Base-by-base conservation (phyloP, 202 grass and related monocot species). In the Hordeum pubiflorum region DNA sequence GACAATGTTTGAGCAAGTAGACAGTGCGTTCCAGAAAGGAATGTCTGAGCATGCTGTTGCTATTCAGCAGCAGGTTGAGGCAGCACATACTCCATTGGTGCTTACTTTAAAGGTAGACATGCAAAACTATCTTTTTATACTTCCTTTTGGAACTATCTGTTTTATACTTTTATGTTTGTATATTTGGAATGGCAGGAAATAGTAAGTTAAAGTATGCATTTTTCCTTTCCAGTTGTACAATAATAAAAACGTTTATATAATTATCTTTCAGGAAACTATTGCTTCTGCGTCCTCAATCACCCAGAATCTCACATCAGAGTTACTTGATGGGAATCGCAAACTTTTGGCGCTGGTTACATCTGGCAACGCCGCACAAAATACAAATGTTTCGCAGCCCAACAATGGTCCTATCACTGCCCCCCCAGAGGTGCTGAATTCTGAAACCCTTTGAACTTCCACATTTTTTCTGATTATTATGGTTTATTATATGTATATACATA, bases 1-100 rank as follows among this genome's bases (percentile, higher is more conserved):
- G 83, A 81, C 76, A 68, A 96, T 99, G 97, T 99, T 99, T 80
- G 97, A 96, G 18, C 97, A 99, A 93, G 81, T 99, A 65, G 97
- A 99, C 79, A 60, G 77, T 78, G 73, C 89, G 63, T 99, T 99
- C 81, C 90, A 91, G 78, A 99, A 96, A 81, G 97, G 97, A 92
- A 99, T 99, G 89, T 82, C 86, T 74, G 97, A 99, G 73, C 92
- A 96, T 59, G 88, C 87, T 22, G 27, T 87, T 77, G 93, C 89
- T 81, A 75, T 94, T 87, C 92, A 91, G 83, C 92, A 99, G 79
- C 92, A 93, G 78, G 64, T 91, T 73, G 92, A 93, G 83, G 77
- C 91, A 69, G 80, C 85, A 87, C 92, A 96, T 87, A 87, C 85
- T 81, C 97, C 92, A 38, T 81, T 99, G 70, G 97, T 76, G 14